Percentiles rank a stretch among this genome's conserved stretches.
phyloP scores from a whole-genome alignment of 225 moss, liverwort and hornwort genomes.

The Sphagnum tenellum region DNA sequence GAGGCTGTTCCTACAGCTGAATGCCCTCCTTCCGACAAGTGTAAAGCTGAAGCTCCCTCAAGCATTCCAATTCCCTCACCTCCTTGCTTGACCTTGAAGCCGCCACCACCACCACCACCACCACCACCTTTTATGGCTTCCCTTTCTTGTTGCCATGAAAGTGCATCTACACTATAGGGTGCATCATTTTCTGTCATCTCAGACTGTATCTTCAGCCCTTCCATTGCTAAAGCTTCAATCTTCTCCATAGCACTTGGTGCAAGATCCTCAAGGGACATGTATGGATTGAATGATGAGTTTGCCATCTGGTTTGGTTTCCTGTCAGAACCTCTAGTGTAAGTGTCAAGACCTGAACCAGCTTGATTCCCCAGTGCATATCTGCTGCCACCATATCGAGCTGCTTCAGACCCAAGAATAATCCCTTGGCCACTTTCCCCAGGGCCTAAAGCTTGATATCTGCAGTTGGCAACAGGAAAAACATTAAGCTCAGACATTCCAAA shows the following conservation, averaged over 20 bases:
- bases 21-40: conserved; percentile 18
- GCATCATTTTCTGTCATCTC: conserved; percentile 55
- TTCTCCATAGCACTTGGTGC: conserved; percentile 76
- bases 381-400: background rate
- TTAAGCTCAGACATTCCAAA: too few species aligned
- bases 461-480: background rate
- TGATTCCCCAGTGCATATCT: too few species aligned
- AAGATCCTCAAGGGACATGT: conserved; percentile 52
- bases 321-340: too few species aligned
- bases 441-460: conserved; percentile 6
- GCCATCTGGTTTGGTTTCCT: background rate
- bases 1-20: conserved; percentile 11
- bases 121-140: background rate
- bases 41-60: conserved; percentile 40
- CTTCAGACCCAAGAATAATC: background rate
- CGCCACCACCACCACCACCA: background rate
- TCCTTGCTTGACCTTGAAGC: conserved; percentile 11
- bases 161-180: conserved; percentile 49
- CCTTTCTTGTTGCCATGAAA: conserved; percentile 24
- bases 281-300: conserved; percentile 8
- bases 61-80: conserved; percentile 25
- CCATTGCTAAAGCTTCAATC: conserved; percentile 74
- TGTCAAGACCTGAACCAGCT: too few species aligned
- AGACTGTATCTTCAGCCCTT: conserved; percentile 75
- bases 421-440: background rate